A percentile compares a stretch with the other conserved stretches of the same genome.
These are phyloP conservation scores for Neobulgaria alba DNA, from an alignment of 2,329 filamentous ascomycete genomes.

Conservation along the genomic window DNA sequence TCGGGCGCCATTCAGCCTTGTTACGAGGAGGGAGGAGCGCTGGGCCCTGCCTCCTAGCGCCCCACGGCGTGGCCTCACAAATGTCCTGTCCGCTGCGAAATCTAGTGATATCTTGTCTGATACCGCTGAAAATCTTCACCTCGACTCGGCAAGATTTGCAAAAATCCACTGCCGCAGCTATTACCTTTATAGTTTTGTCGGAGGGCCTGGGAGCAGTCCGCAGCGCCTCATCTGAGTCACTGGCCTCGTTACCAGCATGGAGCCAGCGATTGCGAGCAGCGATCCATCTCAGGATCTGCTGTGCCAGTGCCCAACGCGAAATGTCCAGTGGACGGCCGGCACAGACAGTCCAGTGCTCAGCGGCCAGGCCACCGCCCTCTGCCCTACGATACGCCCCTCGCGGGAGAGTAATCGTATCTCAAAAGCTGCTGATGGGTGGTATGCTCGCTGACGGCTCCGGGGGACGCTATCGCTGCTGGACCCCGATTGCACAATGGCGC, in stretches of 20 bases:
- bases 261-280: no score
- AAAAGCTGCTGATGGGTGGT: background rate
- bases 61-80: background rate
- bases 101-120: background rate
- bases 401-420: background rate
- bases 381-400: background rate
- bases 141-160: background rate
- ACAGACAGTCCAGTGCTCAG: background rate
- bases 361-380: background rate
- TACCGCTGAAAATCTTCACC: background rate
- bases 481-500: background rate
- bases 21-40: background rate
- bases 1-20: background rate
- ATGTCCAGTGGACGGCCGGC: background rate
- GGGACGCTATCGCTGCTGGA: no score
- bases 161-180: background rate
- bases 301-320: background rate
- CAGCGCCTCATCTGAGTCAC: background rate
- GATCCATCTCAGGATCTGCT: no score
- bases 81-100: background rate
- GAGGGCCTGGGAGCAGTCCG: no score
- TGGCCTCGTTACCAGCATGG: background rate
- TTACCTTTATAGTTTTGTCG: background rate
- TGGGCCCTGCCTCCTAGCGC: background rate
- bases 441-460: background rate